Conservation (phyloP, 2,329 filamentous ascomycete species). For the Colletotrichum liaoningense region DNA sequence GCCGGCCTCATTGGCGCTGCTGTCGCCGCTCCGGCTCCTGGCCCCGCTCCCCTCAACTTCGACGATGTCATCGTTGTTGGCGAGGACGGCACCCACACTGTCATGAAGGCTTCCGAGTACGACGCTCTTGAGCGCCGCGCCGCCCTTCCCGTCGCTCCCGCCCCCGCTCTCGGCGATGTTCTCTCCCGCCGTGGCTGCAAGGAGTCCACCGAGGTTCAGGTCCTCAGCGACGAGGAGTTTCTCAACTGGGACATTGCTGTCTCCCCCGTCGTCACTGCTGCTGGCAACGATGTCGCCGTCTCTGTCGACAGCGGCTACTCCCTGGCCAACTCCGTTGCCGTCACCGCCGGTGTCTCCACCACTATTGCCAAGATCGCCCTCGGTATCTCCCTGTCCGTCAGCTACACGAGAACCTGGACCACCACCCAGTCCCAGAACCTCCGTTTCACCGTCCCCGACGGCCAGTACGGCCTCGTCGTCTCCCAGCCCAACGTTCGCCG, state of each 20-base stretch:
- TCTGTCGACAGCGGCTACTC: conserved; percentile 46
- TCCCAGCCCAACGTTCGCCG: conserved; percentile 49
- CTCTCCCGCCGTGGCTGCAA: conserved; percentile 34
- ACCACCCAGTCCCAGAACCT: conserved; percentile 45
- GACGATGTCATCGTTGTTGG: conserved; percentile 43
- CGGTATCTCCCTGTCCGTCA: conserved; percentile 39
- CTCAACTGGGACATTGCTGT: conserved; percentile 53
- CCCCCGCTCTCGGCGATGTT: conserved; percentile 8
- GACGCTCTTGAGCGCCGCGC: conserved; percentile 34
- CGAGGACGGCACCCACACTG: conserved; percentile 38
- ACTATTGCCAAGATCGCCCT: conserved; percentile 42
- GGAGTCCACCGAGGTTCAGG: conserved; percentile 40
- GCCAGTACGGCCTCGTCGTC: conserved; percentile 52
- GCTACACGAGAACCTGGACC: conserved; percentile 44
- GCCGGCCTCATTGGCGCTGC: conserved; percentile 19
- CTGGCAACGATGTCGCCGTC: conserved; percentile 43
- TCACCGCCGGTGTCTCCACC: conserved; percentile 38
- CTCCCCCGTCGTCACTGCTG: conserved; percentile 47
- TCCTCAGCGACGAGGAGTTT: conserved; percentile 43
- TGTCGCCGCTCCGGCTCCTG: conserved; percentile 7
- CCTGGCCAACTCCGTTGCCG: conserved; percentile 45
- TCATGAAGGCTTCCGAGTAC: conserved; percentile 43
- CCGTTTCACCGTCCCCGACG: conserved; percentile 46
- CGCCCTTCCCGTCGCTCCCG: conserved; percentile 15
- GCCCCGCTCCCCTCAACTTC: conserved; percentile 29